These are phyloP conservation scores for Endotrypanum monterogeii DNA, from an alignment of 208 protist genomes.

Conservation along the genomic window DNA sequence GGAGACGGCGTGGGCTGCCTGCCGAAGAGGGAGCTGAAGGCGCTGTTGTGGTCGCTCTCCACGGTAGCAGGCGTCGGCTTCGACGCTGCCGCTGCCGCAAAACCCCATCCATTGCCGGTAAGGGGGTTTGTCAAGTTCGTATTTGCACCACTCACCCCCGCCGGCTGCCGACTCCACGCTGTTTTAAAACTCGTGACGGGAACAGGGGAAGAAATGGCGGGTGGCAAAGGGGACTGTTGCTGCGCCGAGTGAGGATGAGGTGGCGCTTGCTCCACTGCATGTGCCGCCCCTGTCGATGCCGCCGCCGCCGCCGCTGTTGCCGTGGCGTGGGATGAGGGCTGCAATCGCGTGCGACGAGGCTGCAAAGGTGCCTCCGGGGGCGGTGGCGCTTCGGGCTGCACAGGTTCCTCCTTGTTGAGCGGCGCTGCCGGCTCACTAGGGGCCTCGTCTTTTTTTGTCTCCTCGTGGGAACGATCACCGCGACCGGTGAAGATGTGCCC, in stretches of 20 bases:
- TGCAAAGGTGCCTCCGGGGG: conserved; percentile 8
- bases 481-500: conserved; percentile 46
- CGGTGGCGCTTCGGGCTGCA: background rate
- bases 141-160: background rate
- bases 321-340: conserved; percentile 16
- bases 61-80: background rate
- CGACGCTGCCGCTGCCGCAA: background rate
- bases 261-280: background rate
- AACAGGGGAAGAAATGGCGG: conserved; percentile 10
- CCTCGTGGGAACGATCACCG: conserved; percentile 15
- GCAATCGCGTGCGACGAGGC: conserved; percentile 42
- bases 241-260: conserved; percentile 2
- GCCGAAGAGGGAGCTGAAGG: conserved; percentile 37
- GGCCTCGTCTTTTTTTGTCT: conserved; percentile 5
- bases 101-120: conserved; percentile 11
- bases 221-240: conserved; percentile 3
- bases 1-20: background rate
- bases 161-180: conserved; percentile 10
- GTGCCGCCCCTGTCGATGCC: conserved; percentile 6
- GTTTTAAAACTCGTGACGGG: conserved; percentile 33
- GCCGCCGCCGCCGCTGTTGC: conserved; percentile 3
- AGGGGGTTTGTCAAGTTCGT: background rate
- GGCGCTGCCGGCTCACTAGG: background rate
- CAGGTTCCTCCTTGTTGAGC: conserved; percentile 8
- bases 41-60: conserved; percentile 26